Percentiles rank a stretch among this genome's conserved stretches.
phyloP scores from a whole-genome alignment of 1,284 basidiomycete species.

The Ceratobasidium sp. region DNA sequence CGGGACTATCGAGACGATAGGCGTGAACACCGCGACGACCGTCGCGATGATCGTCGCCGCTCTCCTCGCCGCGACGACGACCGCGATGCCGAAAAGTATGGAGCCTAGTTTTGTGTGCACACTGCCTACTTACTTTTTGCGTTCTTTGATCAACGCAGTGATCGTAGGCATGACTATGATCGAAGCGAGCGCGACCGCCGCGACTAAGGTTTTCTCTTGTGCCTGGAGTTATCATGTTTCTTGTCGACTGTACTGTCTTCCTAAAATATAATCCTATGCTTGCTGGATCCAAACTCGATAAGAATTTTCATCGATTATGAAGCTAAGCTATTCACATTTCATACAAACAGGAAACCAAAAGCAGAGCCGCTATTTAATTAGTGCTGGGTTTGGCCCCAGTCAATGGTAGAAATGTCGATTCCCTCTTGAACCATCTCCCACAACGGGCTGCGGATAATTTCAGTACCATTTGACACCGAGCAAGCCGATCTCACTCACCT shows the following conservation, averaged over 20 bases:
- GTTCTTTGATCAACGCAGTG: constrained; percentile 30
- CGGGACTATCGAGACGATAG: constrained; percentile 38
- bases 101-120: background rate
- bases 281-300: background rate
- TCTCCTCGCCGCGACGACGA: constrained; percentile 25
- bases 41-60: constrained; percentile 37
- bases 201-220: constrained; percentile 10
- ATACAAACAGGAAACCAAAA: background rate
- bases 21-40: constrained; percentile 43
- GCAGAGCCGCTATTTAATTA: constrained; percentile 46
- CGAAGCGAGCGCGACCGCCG: constrained; percentile 20
- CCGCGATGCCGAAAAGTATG: constrained; percentile 13
- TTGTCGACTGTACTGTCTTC: constrained; percentile 10
- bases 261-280: constrained; percentile 23
- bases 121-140: constrained; percentile 8
- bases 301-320: background rate
- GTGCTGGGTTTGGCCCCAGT: constrained; percentile 81
- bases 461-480: background rate
- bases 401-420: constrained; percentile 90
- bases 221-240: background rate
- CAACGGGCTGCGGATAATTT: constrained; percentile 66
- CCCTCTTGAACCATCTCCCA: constrained; percentile 99
- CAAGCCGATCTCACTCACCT: constrained; percentile 49
- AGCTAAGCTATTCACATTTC: background rate
- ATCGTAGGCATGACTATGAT: constrained; percentile 8